phyloP scores from a whole-genome alignment of 495 filamentous ascomycete species.

The Penicillium cosmopolitanum region DNA sequence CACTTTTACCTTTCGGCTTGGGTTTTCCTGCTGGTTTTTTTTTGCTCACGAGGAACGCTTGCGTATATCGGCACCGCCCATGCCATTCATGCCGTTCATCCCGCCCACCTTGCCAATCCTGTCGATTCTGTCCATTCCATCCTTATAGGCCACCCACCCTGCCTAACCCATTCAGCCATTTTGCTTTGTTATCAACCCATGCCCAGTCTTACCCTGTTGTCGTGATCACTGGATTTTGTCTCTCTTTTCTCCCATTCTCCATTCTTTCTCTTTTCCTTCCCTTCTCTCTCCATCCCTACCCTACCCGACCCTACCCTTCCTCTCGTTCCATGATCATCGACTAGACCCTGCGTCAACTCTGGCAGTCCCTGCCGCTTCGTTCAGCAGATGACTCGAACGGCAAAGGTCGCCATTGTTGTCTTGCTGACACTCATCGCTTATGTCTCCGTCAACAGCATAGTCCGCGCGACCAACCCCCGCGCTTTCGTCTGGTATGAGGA shows the following conservation, averaged over 20 bases:
- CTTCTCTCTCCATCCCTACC: not conserved
- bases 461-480: slow-evolving; percentile 34
- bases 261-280: slow-evolving; percentile 1
- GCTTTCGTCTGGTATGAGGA: slow-evolving; percentile 50
- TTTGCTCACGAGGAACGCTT: slow-evolving; percentile 17
- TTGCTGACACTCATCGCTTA: slow-evolving; percentile 50
- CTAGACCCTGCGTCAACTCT: slow-evolving; percentile 17
- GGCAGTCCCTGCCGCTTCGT: slow-evolving; percentile 26
- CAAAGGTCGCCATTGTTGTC: slow-evolving; percentile 42
- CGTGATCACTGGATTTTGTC: not conserved
- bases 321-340: slow-evolving; percentile 20
- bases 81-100: not conserved
- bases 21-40: slow-evolving; percentile 6
- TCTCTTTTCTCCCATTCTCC: slow-evolving; percentile 26
- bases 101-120: no score
- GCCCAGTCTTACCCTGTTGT: not conserved
- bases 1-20: slow-evolving; percentile 4
- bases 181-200: not conserved
- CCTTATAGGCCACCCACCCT: slow-evolving; percentile 20
- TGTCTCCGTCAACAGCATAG: slow-evolving; percentile 48
- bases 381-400: slow-evolving; percentile 48
- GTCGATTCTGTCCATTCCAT: no score
- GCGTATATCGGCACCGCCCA: not conserved
- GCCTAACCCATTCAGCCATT: not conserved
- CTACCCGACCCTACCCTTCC: not conserved